phyloP scores from a whole-genome alignment of 139 green algal species.

The Dunaliella primolecta region DNA sequence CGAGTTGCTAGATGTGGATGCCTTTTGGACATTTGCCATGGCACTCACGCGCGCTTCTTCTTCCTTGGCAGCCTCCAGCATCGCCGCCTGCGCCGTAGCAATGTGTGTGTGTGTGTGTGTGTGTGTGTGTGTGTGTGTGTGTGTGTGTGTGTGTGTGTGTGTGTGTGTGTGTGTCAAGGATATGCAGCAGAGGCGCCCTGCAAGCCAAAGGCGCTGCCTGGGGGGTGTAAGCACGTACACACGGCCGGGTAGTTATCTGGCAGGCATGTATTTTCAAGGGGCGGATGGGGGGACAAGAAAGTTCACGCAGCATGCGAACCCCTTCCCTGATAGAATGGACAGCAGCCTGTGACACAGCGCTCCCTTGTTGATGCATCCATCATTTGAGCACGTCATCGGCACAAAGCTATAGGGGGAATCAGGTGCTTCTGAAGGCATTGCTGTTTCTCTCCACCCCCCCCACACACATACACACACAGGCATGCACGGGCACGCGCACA shows the following conservation, averaged over 20 bases:
- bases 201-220: not conserved
- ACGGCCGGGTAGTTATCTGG: not conserved
- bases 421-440: not conserved
- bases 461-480: not conserved
- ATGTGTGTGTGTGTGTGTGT: not conserved
- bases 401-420: not conserved
- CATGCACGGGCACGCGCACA: too few relatives aligned
- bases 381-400: not conserved
- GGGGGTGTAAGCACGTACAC: not conserved
- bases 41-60: slow-evolving; percentile 33
- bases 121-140: not conserved
- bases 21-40: not conserved
- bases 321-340: not conserved
- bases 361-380: not conserved
- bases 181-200: too few relatives aligned
- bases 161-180: not conserved
- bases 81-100: not conserved
- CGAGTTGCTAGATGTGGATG: not conserved
- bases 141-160: not conserved
- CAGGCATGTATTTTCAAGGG: not conserved
- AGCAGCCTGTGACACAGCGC: not conserved
- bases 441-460: not conserved
- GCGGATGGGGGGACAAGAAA: not conserved
- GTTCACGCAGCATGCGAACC: not conserved
- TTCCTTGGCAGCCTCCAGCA: slow-evolving; percentile 46